Percentiles rank a stretch among this genome's conserved stretches.
Evolutionary conservation across 768 basidiomycete genomes (phyloP).

Genomic region (Mycena chlorophos): DNA sequence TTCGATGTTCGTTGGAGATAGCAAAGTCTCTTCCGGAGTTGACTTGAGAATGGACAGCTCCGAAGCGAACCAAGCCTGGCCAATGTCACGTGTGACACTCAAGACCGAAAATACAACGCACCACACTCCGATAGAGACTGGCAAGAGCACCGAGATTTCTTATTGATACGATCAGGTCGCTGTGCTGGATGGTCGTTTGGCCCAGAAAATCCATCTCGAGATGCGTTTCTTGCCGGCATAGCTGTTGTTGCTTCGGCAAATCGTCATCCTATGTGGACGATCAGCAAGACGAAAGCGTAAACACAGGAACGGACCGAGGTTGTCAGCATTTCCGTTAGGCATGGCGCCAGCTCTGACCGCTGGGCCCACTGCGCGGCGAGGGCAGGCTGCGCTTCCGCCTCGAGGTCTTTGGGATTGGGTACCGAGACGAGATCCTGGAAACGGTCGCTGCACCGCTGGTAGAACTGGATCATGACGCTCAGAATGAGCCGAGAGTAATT

Average conservation of each 20-base stretch:
- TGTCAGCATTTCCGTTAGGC: slow-evolving; percentile 64
- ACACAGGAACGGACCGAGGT: slow-evolving; percentile 45
- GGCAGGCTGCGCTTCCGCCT: slow-evolving; percentile 49
- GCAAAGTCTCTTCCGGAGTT: slow-evolving; percentile 50
- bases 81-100: neutral
- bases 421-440: slow-evolving; percentile 72
- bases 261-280: slow-evolving; percentile 38
- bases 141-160: slow-evolving; percentile 76
- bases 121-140: slow-evolving; percentile 82
- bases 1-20: slow-evolving; percentile 54
- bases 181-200: slow-evolving; percentile 51
- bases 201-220: slow-evolving; percentile 71
- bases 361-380: slow-evolving; percentile 84
- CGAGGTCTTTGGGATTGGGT: slow-evolving; percentile 31
- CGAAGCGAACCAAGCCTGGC: slow-evolving; percentile 81
- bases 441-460: slow-evolving; percentile 87
- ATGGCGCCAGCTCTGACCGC: slow-evolving; percentile 71
- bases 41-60: slow-evolving; percentile 70
- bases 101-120: slow-evolving; percentile 39
- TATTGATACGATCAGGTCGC: slow-evolving; percentile 68
- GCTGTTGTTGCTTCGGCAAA: slow-evolving; percentile 45
- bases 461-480: slow-evolving; percentile 92
- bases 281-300: neutral
- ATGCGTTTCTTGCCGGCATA: slow-evolving; percentile 77
- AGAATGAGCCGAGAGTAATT: slow-evolving; percentile 93